A percentile compares a stretch with the other conserved stretches of the same genome.
phyloP scores from a whole-genome alignment of 2,329 filamentous ascomycete species.

The Emydomyces testavorans region DNA sequence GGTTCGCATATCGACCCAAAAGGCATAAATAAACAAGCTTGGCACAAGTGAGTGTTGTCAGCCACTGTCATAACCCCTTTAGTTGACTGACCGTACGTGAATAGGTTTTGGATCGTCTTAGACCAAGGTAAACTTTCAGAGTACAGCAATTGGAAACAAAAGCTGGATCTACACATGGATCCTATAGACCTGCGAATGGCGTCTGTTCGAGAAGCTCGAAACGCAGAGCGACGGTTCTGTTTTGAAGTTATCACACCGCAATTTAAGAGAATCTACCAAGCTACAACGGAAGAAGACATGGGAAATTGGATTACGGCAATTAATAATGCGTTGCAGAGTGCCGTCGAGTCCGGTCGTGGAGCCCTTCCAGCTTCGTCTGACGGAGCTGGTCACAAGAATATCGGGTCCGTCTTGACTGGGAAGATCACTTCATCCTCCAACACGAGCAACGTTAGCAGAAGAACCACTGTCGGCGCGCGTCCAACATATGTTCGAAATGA shows the following conservation, averaged over 20 bases:
- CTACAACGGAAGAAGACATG: constrained; percentile 96
- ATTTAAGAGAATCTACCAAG: constrained; percentile 92
- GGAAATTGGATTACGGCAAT: constrained; percentile 91
- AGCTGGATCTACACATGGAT: constrained; percentile 90
- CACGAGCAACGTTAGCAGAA: constrained; percentile 56
- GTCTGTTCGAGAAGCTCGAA: constrained; percentile 88
- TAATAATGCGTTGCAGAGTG: constrained; percentile 93
- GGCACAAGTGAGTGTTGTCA: constrained; percentile 72
- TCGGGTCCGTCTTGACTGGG: constrained; percentile 82
- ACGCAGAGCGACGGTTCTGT: constrained; percentile 88
- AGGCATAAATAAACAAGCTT: constrained; percentile 89
- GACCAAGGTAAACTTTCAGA: constrained; percentile 95
- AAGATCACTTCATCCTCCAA: constrained; percentile 56
- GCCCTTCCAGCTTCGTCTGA: constrained; percentile 38
- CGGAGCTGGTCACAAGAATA: constrained; percentile 63
- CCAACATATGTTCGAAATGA: constrained; percentile 61
- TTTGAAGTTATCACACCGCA: constrained; percentile 97
- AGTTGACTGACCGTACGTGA: background rate
- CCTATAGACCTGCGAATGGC: constrained; percentile 95
- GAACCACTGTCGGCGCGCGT: constrained; percentile 83
- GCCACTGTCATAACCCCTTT: background rate
- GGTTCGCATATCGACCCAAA: constrained; percentile 92
- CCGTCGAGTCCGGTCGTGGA: constrained; percentile 65
- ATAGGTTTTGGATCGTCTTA: constrained; percentile 93
- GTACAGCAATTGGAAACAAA: constrained; percentile 99